A percentile compares a stretch with the other conserved stretches of the same genome.
Evolutionary conservation across 306 rosid genomes (phyloP).

Genomic region (Cajanus cajan): DNA sequence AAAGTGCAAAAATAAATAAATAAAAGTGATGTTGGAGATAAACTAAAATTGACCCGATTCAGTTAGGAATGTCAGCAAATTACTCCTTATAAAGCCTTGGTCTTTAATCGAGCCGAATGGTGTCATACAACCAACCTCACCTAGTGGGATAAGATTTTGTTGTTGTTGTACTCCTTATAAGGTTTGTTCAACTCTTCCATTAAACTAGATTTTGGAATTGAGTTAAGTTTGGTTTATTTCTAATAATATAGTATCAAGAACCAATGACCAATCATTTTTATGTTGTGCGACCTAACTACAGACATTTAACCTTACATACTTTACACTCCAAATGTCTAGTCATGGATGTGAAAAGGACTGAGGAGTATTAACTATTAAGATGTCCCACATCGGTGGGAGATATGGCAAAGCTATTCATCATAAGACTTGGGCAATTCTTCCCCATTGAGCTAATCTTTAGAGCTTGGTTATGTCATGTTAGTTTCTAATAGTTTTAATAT

Average conservation of each 20-base stretch:
- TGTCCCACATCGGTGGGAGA: background rate
- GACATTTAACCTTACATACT: background rate
- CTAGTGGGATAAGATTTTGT: no score
- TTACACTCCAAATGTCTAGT: background rate
- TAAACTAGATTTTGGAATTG: background rate
- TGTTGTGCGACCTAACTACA: background rate
- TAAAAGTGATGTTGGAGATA: background rate
- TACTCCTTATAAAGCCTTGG: background rate
- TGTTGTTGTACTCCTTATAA: background rate
- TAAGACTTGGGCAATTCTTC: background rate
- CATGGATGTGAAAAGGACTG: background rate
- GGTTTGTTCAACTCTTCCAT: background rate
- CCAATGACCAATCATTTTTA: background rate
- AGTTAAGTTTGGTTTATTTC: background rate
- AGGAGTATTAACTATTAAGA: background rate
- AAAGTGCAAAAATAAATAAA: background rate
- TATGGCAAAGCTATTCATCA: background rate
- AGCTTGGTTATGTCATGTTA: background rate
- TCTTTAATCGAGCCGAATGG: no score
- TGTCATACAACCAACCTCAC: no score
- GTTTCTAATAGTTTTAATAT: background rate
- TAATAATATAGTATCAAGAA: background rate
- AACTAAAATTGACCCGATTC: background rate
- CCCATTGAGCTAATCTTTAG: background rate
- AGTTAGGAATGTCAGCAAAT: background rate